These are phyloP conservation scores for Diaporthe vexans DNA, from an alignment of 2,329 filamentous ascomycete species.

Conservation along the genomic window DNA sequence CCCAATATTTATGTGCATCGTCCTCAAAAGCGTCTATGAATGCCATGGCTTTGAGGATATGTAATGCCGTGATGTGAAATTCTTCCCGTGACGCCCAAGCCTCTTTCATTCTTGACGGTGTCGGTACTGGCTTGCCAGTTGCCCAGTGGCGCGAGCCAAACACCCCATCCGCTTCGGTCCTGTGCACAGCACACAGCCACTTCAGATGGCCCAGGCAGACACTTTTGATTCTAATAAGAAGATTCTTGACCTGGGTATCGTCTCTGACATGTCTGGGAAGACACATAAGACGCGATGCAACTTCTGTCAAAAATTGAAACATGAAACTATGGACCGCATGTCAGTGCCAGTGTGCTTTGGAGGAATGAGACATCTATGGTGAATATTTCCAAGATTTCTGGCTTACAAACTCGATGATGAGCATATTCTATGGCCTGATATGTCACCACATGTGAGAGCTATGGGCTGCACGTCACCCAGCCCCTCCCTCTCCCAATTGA, in stretches of 20 bases:
- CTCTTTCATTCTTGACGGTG: rapidly evolving
- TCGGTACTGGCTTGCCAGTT: neutral
- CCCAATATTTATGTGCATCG: rapidly evolving
- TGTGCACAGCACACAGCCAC: conserved; percentile 5
- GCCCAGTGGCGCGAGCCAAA: conserved; percentile 16
- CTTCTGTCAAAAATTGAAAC: conserved; percentile 18
- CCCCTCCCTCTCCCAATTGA: neutral
- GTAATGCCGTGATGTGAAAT: neutral
- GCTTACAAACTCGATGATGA: conserved; percentile 41
- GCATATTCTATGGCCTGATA: conserved; percentile 38
- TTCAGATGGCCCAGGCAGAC: conserved; percentile 20
- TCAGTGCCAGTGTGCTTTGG: neutral
- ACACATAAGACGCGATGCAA: neutral
- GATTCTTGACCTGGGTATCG: neutral
- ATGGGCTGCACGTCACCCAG: neutral
- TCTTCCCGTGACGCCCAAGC: neutral
- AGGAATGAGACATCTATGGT: no score
- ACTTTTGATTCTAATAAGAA: neutral
- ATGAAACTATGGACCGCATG: neutral
- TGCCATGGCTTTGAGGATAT: neutral
- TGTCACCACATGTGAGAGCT: conserved; percentile 40
- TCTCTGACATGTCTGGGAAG: neutral
- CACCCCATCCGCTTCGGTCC: no score
- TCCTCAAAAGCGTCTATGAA: neutral
- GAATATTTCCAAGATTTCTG: no score